Conservation (phyloP, 1,284 basidiomycete species). For the Butyriboletus appendiculatus region DNA sequence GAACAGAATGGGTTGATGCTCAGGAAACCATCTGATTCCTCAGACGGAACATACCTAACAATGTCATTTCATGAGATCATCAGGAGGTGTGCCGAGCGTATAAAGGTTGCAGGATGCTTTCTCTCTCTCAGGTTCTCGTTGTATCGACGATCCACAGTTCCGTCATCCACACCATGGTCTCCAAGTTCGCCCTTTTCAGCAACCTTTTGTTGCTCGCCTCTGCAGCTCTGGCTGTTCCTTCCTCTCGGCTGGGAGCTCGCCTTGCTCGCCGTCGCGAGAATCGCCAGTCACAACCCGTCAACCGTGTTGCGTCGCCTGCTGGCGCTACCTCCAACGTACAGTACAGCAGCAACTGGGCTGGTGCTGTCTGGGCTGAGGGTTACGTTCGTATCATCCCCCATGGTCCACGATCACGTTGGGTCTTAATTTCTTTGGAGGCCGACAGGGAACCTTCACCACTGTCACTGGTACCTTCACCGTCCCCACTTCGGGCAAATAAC, state of each 20-base stretch:
- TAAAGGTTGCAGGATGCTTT: constrained; percentile 8
- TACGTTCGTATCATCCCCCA: constrained; percentile 9
- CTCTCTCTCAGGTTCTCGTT: not conserved
- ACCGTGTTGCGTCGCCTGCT: constrained; percentile 1
- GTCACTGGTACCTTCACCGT: constrained; percentile 21
- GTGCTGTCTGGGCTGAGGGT: constrained; percentile 10
- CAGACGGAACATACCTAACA: not conserved
- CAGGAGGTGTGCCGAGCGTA: not conserved
- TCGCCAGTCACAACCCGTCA: constrained; percentile 12
- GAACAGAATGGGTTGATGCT: not conserved
- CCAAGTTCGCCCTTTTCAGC: constrained; percentile 14
- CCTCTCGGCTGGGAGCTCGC: constrained; percentile 12
- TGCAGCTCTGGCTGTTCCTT: constrained; percentile 15
- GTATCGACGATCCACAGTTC: not conserved
- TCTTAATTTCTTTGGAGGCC: not conserved
- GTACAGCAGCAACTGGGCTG: constrained; percentile 24
- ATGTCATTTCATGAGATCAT: constrained; percentile 1
- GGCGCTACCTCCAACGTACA: constrained; percentile 4
- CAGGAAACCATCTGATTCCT: not conserved
- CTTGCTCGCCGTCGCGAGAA: constrained; percentile 13
- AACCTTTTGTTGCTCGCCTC: constrained; percentile 25
- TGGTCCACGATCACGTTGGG: not conserved
- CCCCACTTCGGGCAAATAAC: constrained; percentile 20
- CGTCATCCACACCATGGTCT: constrained; percentile 16
- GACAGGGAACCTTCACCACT: constrained; percentile 19